These are phyloP conservation scores for Acrodontium crateriforme DNA, from an alignment of 2,329 filamentous ascomycete genomes.

Conservation along the genomic window DNA sequence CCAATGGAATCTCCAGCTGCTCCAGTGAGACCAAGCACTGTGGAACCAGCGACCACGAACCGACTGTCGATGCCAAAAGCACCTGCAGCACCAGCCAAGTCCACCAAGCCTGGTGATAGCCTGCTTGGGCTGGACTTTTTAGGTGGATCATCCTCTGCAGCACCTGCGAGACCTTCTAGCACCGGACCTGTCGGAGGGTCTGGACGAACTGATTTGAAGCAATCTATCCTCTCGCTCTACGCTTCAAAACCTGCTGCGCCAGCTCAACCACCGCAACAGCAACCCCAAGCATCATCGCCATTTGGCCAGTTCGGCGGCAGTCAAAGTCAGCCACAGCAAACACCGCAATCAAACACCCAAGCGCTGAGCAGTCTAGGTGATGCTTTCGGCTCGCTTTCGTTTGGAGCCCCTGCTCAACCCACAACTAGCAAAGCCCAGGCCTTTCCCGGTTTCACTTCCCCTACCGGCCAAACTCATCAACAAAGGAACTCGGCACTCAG, in stretches of 20 bases:
- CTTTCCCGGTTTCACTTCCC: constrained; percentile 48
- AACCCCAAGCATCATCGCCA: constrained; percentile 29
- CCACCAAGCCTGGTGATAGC: constrained; percentile 67
- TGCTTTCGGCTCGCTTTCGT: constrained; percentile 61
- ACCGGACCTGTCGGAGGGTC: constrained; percentile 45
- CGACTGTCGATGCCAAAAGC: constrained; percentile 21
- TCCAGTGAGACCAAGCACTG: constrained; percentile 54
- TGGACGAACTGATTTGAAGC: constrained; percentile 85
- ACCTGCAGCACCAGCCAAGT: constrained; percentile 29
- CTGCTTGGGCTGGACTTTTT: constrained; percentile 88
- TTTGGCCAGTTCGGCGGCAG: constrained; percentile 45
- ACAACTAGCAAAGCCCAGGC: constrained; percentile 42
- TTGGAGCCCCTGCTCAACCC: constrained; percentile 29
- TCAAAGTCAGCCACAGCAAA: constrained; percentile 38
- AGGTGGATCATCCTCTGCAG: constrained; percentile 52
- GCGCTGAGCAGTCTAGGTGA: constrained; percentile 54
- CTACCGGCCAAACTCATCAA: constrained; percentile 36
- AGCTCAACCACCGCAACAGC: constrained; percentile 26
- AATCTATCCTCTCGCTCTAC: constrained; percentile 92
- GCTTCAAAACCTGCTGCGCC: constrained; percentile 64
- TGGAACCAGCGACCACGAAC: constrained; percentile 58
- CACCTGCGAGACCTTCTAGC: constrained; percentile 66
- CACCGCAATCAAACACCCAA: constrained; percentile 14
- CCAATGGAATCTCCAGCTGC: constrained; percentile 44
- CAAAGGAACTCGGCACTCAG: constrained; percentile 36